Conservation (phyloP, 2,329 filamentous ascomycete species). For the Gremmenia infestans region DNA sequence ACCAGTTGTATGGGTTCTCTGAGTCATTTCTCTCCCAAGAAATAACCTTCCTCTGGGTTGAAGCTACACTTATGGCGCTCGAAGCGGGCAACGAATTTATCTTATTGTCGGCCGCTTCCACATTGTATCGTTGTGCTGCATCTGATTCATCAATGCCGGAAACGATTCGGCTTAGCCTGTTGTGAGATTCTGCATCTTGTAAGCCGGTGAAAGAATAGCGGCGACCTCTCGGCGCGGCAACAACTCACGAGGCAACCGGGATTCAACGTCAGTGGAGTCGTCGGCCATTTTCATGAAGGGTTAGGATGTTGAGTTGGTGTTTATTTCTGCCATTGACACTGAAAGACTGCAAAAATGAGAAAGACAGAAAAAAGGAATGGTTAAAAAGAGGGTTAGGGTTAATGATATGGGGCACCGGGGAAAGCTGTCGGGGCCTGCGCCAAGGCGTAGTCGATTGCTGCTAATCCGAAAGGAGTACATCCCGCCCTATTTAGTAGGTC, state of each 20-base stretch:
- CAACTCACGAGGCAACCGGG: conserved; percentile 6
- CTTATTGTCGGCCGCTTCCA: conserved; percentile 38
- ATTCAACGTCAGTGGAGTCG: conserved; percentile 11
- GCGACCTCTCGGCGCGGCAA: neutral
- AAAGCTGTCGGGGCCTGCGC: neutral
- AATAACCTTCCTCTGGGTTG: conserved; percentile 20
- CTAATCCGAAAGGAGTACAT: neutral
- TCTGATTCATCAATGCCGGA: conserved; percentile 37
- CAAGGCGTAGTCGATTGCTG: neutral
- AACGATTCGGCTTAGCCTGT: conserved; percentile 17
- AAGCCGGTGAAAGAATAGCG: neutral
- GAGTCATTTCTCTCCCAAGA: conserved; percentile 26
- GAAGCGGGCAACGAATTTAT: conserved; percentile 24
- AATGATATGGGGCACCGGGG: neutral
- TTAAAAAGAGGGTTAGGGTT: too few relatives aligned
- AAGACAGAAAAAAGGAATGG: neutral
- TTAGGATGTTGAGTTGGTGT: neutral
- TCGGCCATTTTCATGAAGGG: neutral
- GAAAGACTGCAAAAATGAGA: neutral
- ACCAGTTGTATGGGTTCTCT: conserved; percentile 31
- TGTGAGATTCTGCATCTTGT: conserved; percentile 10
- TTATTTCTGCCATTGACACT: neutral
- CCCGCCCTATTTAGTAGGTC: neutral
- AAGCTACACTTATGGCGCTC: conserved; percentile 15
- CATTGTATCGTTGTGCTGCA: conserved; percentile 36